Base-by-base conservation (phyloP, 768 basidiomycete species). In the Suillus placidus region DNA sequence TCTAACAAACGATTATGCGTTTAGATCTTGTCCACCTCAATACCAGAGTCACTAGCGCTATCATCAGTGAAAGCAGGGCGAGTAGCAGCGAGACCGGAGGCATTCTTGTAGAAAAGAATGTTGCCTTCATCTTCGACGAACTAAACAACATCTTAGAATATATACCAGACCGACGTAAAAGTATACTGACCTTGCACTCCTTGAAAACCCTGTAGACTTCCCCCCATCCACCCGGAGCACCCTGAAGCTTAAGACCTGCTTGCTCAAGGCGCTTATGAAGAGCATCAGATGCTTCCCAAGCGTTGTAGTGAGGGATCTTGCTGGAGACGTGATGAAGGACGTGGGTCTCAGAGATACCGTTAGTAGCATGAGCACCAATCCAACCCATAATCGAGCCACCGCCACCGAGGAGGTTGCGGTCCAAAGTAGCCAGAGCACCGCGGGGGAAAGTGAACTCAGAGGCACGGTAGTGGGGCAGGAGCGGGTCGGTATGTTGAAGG, bases 401-500 rank as follows among this genome's bases (percentile, higher is more conserved):
- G 73, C 91, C 92, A 51, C 91, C 92, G 32, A 95, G 82, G 43
- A 94, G 84, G 72, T 76, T 88, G 57, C 94, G 92, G 77, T 99
- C 95, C 47, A 98, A 83, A 13, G 97, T 99, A 61, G 93, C 81
- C 61, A 99, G 88, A 18, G 97, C 97, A 65, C 97, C 97, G 70
- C 95, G 93, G 52, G 90, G 83, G 85, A 99, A 99, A 45, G 90
- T 95, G 84, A 97, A 98, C 74, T 92, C 90, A 43, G 87, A 74
- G 16, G 89, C 87, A 68, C 93, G 92, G 84, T 97, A 98, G 80
- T 98, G 97, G 58, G 96, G 96, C 52, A 99, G 87, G 55, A 91
- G 77, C 23, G 96, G 94, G 80, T 98, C 97, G 71, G 97, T 98
- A 83, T 99, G 97, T 81, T 99, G 97, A 60, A 98, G 84, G 91